Evolutionary conservation across 1,284 basidiomycete genomes (phyloP).

Genomic region (Amanita bisporigera): DNA sequence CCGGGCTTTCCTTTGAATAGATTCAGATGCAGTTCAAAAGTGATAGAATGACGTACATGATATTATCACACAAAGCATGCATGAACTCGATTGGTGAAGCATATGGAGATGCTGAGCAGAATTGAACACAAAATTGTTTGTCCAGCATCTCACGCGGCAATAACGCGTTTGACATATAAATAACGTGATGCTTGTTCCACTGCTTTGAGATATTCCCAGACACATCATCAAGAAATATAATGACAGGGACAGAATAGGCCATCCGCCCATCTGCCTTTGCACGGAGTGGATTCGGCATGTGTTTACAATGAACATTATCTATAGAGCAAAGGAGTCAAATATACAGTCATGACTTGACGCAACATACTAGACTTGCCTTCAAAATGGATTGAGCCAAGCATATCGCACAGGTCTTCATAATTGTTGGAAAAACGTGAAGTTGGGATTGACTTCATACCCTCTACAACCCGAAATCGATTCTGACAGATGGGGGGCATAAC

Average conservation of each 20-base stretch:
- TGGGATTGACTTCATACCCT: conserved; percentile 2
- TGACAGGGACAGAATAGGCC: conserved; percentile 32
- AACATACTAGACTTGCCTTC: not conserved
- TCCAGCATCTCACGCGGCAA: conserved; percentile 30
- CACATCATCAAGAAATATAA: conserved; percentile 50
- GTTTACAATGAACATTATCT: no score
- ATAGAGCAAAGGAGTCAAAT: not conserved
- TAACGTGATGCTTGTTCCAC: conserved; percentile 51
- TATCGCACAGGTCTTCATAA: conserved; percentile 2
- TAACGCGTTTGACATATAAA: conserved; percentile 36
- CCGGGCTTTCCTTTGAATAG: conserved; percentile 33
- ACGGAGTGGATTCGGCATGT: not conserved
- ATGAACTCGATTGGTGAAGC: conserved; percentile 51
- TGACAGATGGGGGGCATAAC: not conserved
- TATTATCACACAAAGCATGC: not conserved
- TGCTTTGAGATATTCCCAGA: conserved; percentile 51
- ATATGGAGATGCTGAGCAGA: conserved; percentile 49
- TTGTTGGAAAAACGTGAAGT: conserved; percentile 1
- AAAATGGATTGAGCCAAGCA: not conserved
- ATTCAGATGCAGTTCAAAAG: not conserved
- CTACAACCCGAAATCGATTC: conserved; percentile 1
- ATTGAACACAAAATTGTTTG: conserved; percentile 47
- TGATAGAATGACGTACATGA: not conserved
- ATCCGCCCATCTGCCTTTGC: conserved; percentile 2
- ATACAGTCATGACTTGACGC: not conserved